phyloP scores from a whole-genome alignment of 2,329 filamentous ascomycete genomes.

The Cladosporium sphaerospermum region DNA sequence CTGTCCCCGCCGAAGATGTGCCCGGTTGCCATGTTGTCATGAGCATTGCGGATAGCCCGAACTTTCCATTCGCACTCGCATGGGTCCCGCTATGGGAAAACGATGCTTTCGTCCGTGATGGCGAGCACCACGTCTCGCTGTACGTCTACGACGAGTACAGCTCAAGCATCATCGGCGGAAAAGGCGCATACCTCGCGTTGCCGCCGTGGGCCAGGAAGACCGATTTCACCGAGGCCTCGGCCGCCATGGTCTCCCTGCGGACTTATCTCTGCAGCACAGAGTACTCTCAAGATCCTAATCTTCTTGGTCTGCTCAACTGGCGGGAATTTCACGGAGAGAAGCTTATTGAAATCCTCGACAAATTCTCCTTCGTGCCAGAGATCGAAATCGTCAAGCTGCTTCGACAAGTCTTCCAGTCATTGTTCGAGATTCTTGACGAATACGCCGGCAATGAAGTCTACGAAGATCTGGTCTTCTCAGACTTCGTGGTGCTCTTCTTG shows the following conservation, averaged over 20 bases:
- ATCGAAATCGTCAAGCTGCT: conserved; percentile 96
- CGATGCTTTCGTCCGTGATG: conserved; percentile 83
- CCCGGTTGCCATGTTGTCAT: conserved; percentile 79
- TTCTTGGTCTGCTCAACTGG: conserved; percentile 83
- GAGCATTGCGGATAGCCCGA: conserved; percentile 79
- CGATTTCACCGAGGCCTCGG: conserved; percentile 68
- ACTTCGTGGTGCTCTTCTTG: conserved; percentile 79
- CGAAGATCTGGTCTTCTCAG: conserved; percentile 87
- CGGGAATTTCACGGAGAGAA: conserved; percentile 53
- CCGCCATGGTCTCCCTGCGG: conserved; percentile 63
- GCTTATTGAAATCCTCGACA: conserved; percentile 66
- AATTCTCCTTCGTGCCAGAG: conserved; percentile 88
- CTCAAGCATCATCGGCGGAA: conserved; percentile 64
- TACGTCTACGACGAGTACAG: conserved; percentile 93
- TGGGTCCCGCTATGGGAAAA: conserved; percentile 93
- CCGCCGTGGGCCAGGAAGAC: conserved; percentile 74
- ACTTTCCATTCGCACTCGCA: conserved; percentile 81
- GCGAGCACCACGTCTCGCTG: conserved; percentile 70
- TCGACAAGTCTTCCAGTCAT: conserved; percentile 78
- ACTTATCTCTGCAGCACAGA: conserved; percentile 91
- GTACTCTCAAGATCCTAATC: conserved; percentile 84
- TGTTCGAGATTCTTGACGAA: conserved; percentile 88
- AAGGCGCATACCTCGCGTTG: conserved; percentile 78
- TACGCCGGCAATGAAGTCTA: conserved; percentile 87
- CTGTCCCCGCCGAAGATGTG: conserved; percentile 73